Base-by-base conservation (phyloP, 768 basidiomycete genomes). In the Naganishia vaughanmartiniae region DNA sequence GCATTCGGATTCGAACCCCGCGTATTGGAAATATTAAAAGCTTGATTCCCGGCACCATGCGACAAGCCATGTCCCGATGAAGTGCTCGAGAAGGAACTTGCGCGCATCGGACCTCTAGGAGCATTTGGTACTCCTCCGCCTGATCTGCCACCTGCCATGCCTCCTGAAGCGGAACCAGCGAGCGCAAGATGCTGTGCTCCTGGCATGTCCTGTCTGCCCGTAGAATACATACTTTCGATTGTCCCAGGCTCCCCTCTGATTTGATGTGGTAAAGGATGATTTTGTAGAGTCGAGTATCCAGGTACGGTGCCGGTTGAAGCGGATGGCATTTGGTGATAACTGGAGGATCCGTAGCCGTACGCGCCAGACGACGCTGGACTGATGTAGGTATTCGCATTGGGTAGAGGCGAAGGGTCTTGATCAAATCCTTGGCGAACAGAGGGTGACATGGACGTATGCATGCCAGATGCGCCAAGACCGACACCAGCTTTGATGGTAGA, bases 401-500 rank as follows among this genome's bases (percentile, higher is more conserved):
- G n/a, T 17, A 45, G 24, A 12, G 60, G 60, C 46, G 60, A 63
- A 7, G 36, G 60, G 14, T 45, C 60, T 10, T 34, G 15, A 26
- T 63, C 39, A 9, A 63, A n/a, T 42, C 39, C 60, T 26, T 42
- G 65, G 3, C 30, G 65, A 14, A 21, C 34, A 10, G 65, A 51
- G 15, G 65, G 65, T 34, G 65, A 66, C n/a, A 28, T 45, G 1
- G 65, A 66, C 0, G 65, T 31, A 39, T 65, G 39, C 26, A 24
- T 21, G 28, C 28, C 31, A n/a, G 28, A 21, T 2, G 21, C 17
- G 19, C 46, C 46, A 33, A 54, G 65, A 14, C 33, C 46, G 46
- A 31, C 46, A 51, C 58, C 46, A 21, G 69, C 46, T 46, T 65
- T 65, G 39, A 96, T 82, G 74, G 91, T 88, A 21, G 87, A 84